phyloP scores from a whole-genome alignment of 768 basidiomycete genomes.

The Termitomyces sp. region DNA sequence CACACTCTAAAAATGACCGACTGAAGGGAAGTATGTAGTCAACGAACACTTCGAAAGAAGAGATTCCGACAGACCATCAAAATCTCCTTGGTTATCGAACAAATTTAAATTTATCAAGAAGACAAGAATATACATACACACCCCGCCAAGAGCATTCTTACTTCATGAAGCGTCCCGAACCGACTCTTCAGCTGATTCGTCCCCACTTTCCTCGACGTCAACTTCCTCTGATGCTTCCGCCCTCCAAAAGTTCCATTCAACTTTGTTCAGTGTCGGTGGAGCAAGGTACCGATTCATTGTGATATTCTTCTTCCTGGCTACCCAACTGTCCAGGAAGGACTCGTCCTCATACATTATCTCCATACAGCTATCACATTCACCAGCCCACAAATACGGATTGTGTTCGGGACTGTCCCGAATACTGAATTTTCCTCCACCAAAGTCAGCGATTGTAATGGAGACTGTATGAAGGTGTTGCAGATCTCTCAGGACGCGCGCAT shows the following conservation, averaged over 20 bases:
- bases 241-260: constrained; percentile 25
- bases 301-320: constrained; percentile 23
- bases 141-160: background rate
- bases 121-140: background rate
- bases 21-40: background rate
- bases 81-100: background rate
- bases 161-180: constrained; percentile 1
- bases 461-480: constrained; percentile 23
- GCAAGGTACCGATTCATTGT: constrained; percentile 14
- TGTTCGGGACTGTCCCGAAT: constrained; percentile 14
- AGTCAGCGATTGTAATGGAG: constrained; percentile 23
- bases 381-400: constrained; percentile 24
- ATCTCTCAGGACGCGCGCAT: constrained; percentile 20
- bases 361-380: constrained; percentile 32
- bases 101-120: background rate
- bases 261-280: constrained; percentile 21
- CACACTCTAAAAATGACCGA: background rate
- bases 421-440: constrained; percentile 14
- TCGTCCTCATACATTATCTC: constrained; percentile 27
- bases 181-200: constrained; percentile 4
- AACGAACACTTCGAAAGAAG: background rate
- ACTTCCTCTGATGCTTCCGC: constrained; percentile 11
- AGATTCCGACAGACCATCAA: background rate
- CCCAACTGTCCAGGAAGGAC: constrained; percentile 22
- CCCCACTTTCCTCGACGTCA: constrained; percentile 12